Base-by-base conservation (phyloP, 306 rosid genomes). In the Vachellia collinsii region DNA sequence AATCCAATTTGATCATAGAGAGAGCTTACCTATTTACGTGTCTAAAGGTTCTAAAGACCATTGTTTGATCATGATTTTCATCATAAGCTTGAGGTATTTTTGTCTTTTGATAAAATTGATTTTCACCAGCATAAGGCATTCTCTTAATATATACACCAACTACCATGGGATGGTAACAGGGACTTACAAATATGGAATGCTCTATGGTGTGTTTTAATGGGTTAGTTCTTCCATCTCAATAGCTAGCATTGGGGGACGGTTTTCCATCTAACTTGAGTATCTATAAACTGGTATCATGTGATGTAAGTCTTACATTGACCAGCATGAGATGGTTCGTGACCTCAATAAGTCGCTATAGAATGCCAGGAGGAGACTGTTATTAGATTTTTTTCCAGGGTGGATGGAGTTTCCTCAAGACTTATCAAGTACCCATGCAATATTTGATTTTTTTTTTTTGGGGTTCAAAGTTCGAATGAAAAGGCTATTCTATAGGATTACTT, bases 401-500 rank as follows among this genome's bases (percentile, higher is more conserved):
- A 34, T 74, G 50, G 77, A 79, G 74, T 66, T 74, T 83, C 63
- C 77, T 67, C 23, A 67, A 25, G 39, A 54, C 74, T 62, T 58
- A 41, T 13, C 42, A 37, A 65, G n/a, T 68, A 62, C 44, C 47
- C 17, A 2, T 83, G 56, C 48, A 14, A 43, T 70, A 23, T 42
- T n/a, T 75, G 46, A 10, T 19, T 14, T 51, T 56, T 20, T 36
- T 42, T 56, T 62, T 13, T 54, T 64, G 5, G 37, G 46, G 44
- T 36, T 50, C 29, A 8, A 10, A 41, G 72, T 61, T 14, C 1
- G 0, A 75, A 62, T 42, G 44, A 42, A 5, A 75, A 61, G 23
- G 50, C 48, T 43, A 3, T 47, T 58, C 8, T 56, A 38, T 36
- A 36, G 72, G 29, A 63, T 43, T 47, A 13, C 41, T 71, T 59